Base-by-base conservation (phyloP, 2,329 filamentous ascomycete species). In the Beauveria asiatica region DNA sequence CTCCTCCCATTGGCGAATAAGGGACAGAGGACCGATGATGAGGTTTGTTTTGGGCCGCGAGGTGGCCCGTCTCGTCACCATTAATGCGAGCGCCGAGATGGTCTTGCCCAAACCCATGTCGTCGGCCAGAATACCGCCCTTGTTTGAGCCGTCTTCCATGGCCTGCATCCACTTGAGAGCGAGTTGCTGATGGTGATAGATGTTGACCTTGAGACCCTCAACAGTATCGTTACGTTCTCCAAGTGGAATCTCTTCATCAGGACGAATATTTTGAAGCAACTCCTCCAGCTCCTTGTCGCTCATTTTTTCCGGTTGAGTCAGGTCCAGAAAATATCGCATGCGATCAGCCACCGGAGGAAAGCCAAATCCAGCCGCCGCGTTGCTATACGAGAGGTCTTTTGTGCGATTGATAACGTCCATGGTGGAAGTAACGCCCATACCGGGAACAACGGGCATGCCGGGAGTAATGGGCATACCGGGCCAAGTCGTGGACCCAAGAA, bases 61-160 rank as follows among this genome's bases (percentile, higher is more conserved):
- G 0, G 76, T 72, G 0, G 88, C 83, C n/a, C 80, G 85, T 6
- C 85, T 81, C 6, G 83, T 81, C 13, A 90, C 78, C 65, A 96
- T 88, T 48, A 96, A 79, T 4, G 92, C 83, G 23, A 97, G 78
- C 5, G 89, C 87, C 63, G 93, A 90, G 25, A 96, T 87, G 0
- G 92, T 96, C 75, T 96, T 96, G 19, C 92, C 92, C 10, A 96
- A 74, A 3, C 92, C 92, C 92, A 96, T 97, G 68, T 96, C 92
- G 70, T 97, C 92, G 2, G 91, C 91, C 17, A 96, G 79, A 59
- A 96, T 92, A 44, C 92, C 92, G n/a, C 92, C 92, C 67, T 88
- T 90, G 67, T 88, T 91, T 57, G 86, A 79, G 9, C 89, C 85
- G 19, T 80, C 82, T 70, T 96, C 92, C 70, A 90, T 90, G n/a